Percentiles rank a stretch among this genome's conserved stretches.
These are phyloP conservation scores for Mortierella sp. DNA, from an alignment of 371 early-diverging fungal species.

Conservation along the genomic window DNA sequence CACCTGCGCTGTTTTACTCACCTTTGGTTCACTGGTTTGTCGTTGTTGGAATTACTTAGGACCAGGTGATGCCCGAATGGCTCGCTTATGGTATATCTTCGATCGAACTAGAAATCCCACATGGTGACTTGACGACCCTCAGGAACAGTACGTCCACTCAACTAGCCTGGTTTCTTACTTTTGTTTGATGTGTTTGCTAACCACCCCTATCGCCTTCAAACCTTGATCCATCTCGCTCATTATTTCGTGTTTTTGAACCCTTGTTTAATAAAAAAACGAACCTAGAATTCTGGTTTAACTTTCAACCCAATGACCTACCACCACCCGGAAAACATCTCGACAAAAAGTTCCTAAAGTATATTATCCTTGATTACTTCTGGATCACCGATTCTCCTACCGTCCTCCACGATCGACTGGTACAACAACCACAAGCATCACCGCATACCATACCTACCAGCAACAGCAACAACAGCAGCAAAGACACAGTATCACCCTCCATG, in stretches of 20 bases:
- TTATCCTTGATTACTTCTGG: conserved; percentile 25
- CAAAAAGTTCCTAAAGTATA: neutral
- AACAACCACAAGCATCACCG: neutral
- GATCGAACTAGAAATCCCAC: neutral
- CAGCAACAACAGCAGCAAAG: neutral
- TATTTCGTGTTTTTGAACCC: neutral
- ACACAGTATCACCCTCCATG: no score
- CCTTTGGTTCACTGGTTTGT: neutral
- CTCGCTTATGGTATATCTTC: conserved; percentile 14
- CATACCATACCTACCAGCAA: fast-evolving
- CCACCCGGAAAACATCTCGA: neutral
- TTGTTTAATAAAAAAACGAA: neutral
- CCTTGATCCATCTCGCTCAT: neutral
- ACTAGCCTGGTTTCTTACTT: no score
- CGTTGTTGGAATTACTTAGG: neutral
- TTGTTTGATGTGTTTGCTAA: neutral
- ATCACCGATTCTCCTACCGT: neutral
- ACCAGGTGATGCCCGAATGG: neutral
- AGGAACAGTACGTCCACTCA: neutral
- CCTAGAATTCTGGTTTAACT: conserved; percentile 15
- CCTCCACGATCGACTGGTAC: neutral
- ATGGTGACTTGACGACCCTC: neutral
- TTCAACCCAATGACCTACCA: conserved; percentile 19
- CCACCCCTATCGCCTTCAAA: neutral
- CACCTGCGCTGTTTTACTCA: neutral